These are phyloP conservation scores for Vanrija sp. DNA, from an alignment of 1,284 basidiomycete genomes.

Conservation along the genomic window DNA sequence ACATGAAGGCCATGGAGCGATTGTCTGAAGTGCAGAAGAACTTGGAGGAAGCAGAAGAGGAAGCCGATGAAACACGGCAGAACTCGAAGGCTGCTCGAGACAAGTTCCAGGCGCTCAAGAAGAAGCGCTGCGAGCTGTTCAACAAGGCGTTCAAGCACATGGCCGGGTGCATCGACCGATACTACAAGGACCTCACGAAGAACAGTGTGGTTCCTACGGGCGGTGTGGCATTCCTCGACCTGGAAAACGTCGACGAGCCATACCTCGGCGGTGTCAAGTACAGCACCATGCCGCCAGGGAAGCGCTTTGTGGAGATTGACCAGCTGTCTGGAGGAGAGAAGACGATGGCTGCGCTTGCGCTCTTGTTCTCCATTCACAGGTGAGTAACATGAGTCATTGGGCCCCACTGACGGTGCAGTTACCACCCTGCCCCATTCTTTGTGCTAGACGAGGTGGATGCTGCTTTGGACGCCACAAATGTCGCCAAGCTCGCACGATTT, in stretches of 20 bases:
- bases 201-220: constrained; percentile 82
- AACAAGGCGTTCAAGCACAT: constrained; percentile 94
- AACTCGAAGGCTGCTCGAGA: constrained; percentile 86
- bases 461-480: constrained; percentile 92
- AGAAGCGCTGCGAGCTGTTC: constrained; percentile 82
- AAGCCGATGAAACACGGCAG: constrained; percentile 59
- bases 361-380: constrained; percentile 96
- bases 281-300: constrained; percentile 99
- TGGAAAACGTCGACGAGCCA: constrained; percentile 98
- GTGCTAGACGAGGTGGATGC: constrained; percentile 98
- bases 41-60: constrained; percentile 55
- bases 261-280: constrained; percentile 95
- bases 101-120: constrained; percentile 82
- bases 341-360: constrained; percentile 91
- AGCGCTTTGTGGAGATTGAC: constrained; percentile 98
- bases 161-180: constrained; percentile 84
- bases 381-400: constrained; percentile 33
- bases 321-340: constrained; percentile 98
- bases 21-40: constrained; percentile 84
- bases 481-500: constrained; percentile 87
- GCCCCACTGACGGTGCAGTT: constrained; percentile 55
- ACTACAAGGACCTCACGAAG: constrained; percentile 98
- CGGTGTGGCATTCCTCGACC: constrained; percentile 89
- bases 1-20: constrained; percentile 92
- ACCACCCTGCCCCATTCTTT: constrained; percentile 97